Percentiles rank a stretch among this genome's conserved stretches.
Conservation (phyloP, 441 rosid genomes). For the Pelargonium cotyledonis region DNA sequence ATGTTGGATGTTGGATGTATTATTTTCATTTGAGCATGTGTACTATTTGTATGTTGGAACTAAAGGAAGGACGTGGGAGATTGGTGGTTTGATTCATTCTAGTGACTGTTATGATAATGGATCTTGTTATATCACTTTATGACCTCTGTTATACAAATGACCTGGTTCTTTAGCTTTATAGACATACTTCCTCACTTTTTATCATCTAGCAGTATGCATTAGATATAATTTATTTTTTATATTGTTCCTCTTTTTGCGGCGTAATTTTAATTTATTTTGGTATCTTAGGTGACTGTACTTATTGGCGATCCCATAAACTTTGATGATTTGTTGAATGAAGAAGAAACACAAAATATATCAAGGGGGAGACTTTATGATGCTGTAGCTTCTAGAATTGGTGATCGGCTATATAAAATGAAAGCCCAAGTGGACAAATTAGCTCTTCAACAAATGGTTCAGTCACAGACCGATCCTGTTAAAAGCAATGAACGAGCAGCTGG, state of each 20-base stretch:
- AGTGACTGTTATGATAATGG: no score
- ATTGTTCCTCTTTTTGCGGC: neutral
- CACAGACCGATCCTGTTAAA: constrained; percentile 17
- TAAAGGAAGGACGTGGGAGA: no score
- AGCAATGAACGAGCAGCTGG: constrained; percentile 31
- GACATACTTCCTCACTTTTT: neutral
- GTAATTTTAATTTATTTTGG: neutral
- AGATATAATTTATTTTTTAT: neutral
- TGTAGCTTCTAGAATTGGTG: constrained; percentile 67
- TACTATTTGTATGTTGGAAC: no score
- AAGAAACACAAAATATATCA: constrained; percentile 35
- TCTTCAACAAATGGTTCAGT: constrained; percentile 32
- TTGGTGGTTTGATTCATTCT: no score
- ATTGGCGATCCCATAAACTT: constrained; percentile 74
- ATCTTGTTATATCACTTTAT: no score
- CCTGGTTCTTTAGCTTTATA: no score
- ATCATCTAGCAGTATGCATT: neutral
- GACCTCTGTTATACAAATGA: neutral
- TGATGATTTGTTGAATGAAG: constrained; percentile 50
- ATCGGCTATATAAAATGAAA: constrained; percentile 49
- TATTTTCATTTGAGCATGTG: no score
- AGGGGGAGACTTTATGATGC: constrained; percentile 76
- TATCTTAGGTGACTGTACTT: constrained; percentile 71
- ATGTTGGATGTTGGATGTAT: no score
- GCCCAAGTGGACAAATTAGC: constrained; percentile 57